These are phyloP conservation scores for Boletellus sp. DNA, from an alignment of 1,284 basidiomycete genomes.

Conservation along the genomic window DNA sequence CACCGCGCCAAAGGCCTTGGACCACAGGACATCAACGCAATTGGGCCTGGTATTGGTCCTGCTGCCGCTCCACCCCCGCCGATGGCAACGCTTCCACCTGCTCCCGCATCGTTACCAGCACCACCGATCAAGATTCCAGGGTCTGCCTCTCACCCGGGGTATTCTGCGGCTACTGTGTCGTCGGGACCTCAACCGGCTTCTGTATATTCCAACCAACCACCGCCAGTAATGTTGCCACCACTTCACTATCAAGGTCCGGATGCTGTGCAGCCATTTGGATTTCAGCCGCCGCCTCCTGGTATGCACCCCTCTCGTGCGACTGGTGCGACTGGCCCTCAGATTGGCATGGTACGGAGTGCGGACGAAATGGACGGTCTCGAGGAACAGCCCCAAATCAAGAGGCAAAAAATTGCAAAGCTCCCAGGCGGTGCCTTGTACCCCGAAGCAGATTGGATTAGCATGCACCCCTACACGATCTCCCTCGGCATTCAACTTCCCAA, in stretches of 20 bases:
- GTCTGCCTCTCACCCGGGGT: constrained; percentile 44
- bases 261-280: constrained; percentile 72
- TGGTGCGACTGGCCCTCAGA: constrained; percentile 49
- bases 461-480: constrained; percentile 87
- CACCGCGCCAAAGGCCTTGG: constrained; percentile 86
- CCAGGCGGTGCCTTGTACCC: constrained; percentile 78
- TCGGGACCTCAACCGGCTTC: constrained; percentile 80
- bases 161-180: constrained; percentile 71
- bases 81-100: constrained; percentile 57
- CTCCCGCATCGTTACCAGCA: constrained; percentile 62
- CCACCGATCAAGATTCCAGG: constrained; percentile 48
- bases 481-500: constrained; percentile 79
- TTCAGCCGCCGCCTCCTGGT: constrained; percentile 57
- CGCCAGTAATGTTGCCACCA: constrained; percentile 78
- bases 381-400: constrained; percentile 73
- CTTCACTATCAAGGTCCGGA: constrained; percentile 78
- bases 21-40: constrained; percentile 72
- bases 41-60: constrained; percentile 82
- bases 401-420: constrained; percentile 77
- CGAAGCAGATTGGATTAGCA: constrained; percentile 82
- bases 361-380: constrained; percentile 74
- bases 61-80: constrained; percentile 62
- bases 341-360: constrained; percentile 67
- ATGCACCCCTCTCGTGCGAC: constrained; percentile 52
- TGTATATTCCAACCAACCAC: constrained; percentile 50